Evolutionary conservation across 306 rosid species (phyloP), one percentile per base, ranked within the genome.

Genomic region (Quercus berberidifolia): DNA sequence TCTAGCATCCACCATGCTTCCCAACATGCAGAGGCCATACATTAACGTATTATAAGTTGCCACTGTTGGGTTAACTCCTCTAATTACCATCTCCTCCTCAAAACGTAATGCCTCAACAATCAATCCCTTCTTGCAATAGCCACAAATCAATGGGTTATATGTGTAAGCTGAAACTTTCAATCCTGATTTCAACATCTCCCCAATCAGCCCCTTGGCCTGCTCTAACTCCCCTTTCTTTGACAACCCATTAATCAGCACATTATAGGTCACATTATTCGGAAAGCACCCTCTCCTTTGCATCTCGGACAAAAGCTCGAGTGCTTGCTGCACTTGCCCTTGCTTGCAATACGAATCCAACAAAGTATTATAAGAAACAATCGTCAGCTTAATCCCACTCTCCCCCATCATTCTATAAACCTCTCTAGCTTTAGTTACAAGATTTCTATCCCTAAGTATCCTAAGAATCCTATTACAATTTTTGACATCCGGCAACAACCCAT

Each of bases 391-490:
- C 46, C 93, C 97, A 64, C 63, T 78, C 85, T 82, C 87, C 64
- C 74, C 76, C 97, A 93, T 93, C 15, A 74, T 76, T 78, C 73
- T 78, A 82, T 86, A 91, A 79, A 93, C 85, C 30, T 84, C 90
- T 57, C 80, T 86, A 58, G 87, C 89, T 69, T 74, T 81, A 57
- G 25, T 64, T 57, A 51, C 60, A 57, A 86, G 78, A 23, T 77
- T 35, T 74, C 65, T 84, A 78, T 91, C 89, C 78, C 90, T 86
- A 76, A 93, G 81, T 80, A 84, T 59, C 80, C 80, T 93, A 51
- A 93, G 89, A 80, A 91, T 76, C 87, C 97, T 91, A 86, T 93
- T 93, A 76, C 94, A 93, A 78, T 87, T 88, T 82, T 38, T 85
- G 77, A 90, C 91, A 76, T 88, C 93, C 0, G 98, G 98, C 73